phyloP scores from a whole-genome alignment of 1,284 basidiomycete genomes.

The Puccinia novopanici region DNA sequence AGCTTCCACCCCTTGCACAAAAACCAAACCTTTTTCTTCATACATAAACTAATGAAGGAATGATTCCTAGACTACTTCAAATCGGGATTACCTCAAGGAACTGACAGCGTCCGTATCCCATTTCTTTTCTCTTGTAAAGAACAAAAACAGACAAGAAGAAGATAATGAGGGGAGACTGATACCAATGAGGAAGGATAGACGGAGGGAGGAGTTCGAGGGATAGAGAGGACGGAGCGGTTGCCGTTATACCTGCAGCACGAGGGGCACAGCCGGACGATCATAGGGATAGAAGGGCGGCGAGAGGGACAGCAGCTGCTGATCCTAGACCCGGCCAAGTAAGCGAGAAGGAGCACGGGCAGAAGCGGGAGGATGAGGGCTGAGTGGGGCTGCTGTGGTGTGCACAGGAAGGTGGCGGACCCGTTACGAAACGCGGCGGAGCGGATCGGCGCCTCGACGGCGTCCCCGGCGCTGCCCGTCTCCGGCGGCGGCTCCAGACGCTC shows the following conservation, averaged over 20 bases:
- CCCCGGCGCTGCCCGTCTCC: too few species aligned
- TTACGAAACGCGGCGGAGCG: too few species aligned
- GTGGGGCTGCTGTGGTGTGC: too few species aligned
- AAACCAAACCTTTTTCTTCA: background rate
- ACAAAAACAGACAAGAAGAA: background rate
- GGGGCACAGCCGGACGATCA: slow-evolving; percentile 56
- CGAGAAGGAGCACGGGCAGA: too few species aligned
- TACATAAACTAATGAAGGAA: background rate
- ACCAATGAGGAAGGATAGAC: too few species aligned
- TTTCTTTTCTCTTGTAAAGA: background rate
- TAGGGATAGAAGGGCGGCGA: slow-evolving; percentile 55
- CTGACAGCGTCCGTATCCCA: slow-evolving; percentile 5
- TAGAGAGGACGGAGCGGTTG: slow-evolving; percentile 40
- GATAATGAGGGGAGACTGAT: too few species aligned
- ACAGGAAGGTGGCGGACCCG: too few species aligned
- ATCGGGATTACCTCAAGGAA: background rate
- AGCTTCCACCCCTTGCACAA: background rate
- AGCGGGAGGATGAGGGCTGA: too few species aligned
- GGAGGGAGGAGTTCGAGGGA: background rate
- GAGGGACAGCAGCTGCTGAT: slow-evolving; percentile 52
- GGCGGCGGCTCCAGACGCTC: too few species aligned
- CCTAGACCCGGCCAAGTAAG: slow-evolving; percentile 56
- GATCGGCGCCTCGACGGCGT: too few species aligned
- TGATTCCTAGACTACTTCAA: background rate
- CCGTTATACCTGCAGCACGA: slow-evolving; percentile 57